A percentile compares a stretch with the other conserved stretches of the same genome.
Evolutionary conservation across 352 stramenopile genomes (phyloP).

Genomic region (Phytophthora kernoviae): DNA sequence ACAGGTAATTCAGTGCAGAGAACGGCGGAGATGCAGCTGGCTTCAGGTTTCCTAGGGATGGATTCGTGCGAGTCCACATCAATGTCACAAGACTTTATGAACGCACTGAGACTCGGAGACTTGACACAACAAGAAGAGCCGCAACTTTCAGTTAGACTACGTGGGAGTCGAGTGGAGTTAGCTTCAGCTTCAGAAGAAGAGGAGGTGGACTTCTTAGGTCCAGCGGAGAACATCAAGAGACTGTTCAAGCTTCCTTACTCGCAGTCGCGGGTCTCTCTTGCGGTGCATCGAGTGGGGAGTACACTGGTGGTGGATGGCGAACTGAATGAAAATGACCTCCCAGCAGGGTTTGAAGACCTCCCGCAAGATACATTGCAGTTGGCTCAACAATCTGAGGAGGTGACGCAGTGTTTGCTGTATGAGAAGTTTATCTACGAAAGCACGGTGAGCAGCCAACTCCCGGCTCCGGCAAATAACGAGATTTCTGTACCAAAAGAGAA

Average conservation of each 20-base stretch:
- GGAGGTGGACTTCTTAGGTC: slow-evolving; percentile 78
- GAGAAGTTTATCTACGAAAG: slow-evolving; percentile 91
- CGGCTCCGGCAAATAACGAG: slow-evolving; percentile 17
- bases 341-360: slow-evolving; percentile 66
- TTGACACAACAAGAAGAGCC: slow-evolving; percentile 56
- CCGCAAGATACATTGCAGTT: slow-evolving; percentile 63
- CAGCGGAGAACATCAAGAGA: slow-evolving; percentile 86
- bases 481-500: slow-evolving; percentile 1
- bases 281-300: slow-evolving; percentile 76
- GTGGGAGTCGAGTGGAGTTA: slow-evolving; percentile 71
- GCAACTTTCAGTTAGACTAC: slow-evolving; percentile 74
- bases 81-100: slow-evolving; percentile 74
- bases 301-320: slow-evolving; percentile 86
- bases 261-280: slow-evolving; percentile 74
- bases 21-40: slow-evolving; percentile 36
- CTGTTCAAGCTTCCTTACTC: slow-evolving; percentile 90
- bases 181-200: slow-evolving; percentile 70
- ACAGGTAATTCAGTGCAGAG: slow-evolving; percentile 32
- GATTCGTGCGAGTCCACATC: slow-evolving; percentile 30
- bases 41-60: slow-evolving; percentile 38
- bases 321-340: slow-evolving; percentile 69
- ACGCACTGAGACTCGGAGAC: slow-evolving; percentile 63
- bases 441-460: slow-evolving; percentile 45
- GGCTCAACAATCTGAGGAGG: slow-evolving; percentile 50
- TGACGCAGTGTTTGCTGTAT: slow-evolving; percentile 63